These are phyloP conservation scores for Elsinoe fawcettii DNA, from an alignment of 2,329 filamentous ascomycete species.

Conservation along the genomic window DNA sequence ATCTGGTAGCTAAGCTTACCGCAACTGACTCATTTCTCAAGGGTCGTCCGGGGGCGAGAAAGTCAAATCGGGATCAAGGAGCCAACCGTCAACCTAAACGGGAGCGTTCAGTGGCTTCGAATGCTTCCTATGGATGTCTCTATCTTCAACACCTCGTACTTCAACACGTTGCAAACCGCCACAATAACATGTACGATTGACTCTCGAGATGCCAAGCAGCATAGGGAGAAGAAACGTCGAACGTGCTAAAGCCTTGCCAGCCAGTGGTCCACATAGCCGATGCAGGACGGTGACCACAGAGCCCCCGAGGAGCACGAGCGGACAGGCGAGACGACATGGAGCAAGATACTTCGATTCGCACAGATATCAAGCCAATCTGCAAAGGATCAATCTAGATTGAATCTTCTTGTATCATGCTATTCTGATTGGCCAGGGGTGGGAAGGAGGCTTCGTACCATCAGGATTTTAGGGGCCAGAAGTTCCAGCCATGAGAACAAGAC, in stretches of 20 bases:
- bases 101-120: neutral
- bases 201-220: neutral
- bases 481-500: neutral
- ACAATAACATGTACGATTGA: neutral
- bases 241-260: too few species aligned
- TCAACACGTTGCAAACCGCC: neutral
- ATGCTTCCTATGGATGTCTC: neutral
- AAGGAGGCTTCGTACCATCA: neutral
- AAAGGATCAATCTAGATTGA: neutral
- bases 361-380: neutral
- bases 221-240: too few species aligned
- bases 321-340: neutral
- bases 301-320: neutral
- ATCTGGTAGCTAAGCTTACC: neutral
- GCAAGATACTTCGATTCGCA: neutral
- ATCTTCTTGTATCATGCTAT: neutral
- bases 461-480: neutral
- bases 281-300: neutral
- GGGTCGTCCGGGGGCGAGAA: neutral
- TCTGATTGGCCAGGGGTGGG: neutral
- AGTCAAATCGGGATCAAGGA: conserved; percentile 1
- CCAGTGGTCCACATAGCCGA: too few species aligned
- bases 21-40: neutral
- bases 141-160: neutral
- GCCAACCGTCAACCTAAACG: conserved; percentile 4